Conservation (phyloP, 2,329 filamentous ascomycete species). For the Lasiodiplodia sp. region DNA sequence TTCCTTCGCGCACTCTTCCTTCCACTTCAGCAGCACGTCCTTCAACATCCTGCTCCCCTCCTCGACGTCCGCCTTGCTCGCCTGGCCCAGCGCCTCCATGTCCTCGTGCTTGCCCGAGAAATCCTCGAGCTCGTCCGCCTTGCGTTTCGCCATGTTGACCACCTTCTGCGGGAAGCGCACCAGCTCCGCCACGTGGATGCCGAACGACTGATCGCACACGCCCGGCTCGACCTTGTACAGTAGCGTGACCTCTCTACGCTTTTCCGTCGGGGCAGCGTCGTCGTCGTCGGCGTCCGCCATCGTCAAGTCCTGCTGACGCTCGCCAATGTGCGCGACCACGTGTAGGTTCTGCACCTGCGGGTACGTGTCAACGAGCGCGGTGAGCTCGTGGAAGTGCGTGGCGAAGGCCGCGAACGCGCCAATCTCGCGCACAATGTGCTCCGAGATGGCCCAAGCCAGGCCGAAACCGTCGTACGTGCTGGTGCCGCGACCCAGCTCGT, state of each 20-base stretch:
- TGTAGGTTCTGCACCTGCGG: constrained; percentile 91
- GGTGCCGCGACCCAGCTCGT: constrained; percentile 94
- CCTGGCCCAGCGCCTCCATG: constrained; percentile 42
- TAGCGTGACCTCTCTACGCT: constrained; percentile 80
- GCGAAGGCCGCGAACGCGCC: constrained; percentile 94
- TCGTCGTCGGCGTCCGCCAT: constrained; percentile 51
- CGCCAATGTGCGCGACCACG: constrained; percentile 89
- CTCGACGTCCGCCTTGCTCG: constrained; percentile 83
- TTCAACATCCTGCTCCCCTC: constrained; percentile 87
- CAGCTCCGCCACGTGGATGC: constrained; percentile 96
- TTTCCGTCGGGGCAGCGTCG: constrained; percentile 43
- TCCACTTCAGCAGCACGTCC: constrained; percentile 83
- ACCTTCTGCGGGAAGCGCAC: constrained; percentile 97
- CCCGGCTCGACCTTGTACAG: constrained; percentile 97
- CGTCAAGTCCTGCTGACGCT: constrained; percentile 43
- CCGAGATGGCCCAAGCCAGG: constrained; percentile 98
- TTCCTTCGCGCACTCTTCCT: constrained; percentile 72
- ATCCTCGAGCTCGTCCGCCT: constrained; percentile 97
- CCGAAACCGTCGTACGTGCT: constrained; percentile 99
- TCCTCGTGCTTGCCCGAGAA: constrained; percentile 81
- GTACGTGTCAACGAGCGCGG: constrained; percentile 85
- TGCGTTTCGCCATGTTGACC: constrained; percentile 98
- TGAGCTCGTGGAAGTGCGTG: constrained; percentile 98
- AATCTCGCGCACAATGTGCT: constrained; percentile 96
- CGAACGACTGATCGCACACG: constrained; percentile 96